Percentiles rank a stretch among this genome's conserved stretches.
phyloP scores from a whole-genome alignment of 2,329 filamentous ascomycete species.

The Fusarium sp. region DNA sequence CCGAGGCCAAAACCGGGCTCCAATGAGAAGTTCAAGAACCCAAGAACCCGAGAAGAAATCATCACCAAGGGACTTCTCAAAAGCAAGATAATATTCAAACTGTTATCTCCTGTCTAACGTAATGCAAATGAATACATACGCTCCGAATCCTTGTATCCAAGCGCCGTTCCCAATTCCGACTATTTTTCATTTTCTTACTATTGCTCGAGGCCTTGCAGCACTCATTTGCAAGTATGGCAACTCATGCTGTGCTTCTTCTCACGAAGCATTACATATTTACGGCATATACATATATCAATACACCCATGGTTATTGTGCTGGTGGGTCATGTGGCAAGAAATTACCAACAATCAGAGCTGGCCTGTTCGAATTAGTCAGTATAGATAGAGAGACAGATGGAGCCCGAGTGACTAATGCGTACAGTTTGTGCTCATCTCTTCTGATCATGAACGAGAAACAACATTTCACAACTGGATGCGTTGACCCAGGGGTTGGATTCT shows the following conservation, averaged over 20 bases:
- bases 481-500: conserved; percentile 77
- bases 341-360: conserved; percentile 96
- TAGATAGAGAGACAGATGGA: not conserved
- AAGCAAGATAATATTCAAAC: not conserved
- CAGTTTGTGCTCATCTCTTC: conserved; percentile 96
- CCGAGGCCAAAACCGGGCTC: not conserved
- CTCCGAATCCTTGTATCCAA: conserved; percentile 21
- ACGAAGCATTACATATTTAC: not conserved
- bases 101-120: conserved; percentile 29
- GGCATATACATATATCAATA: not conserved
- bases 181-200: conserved; percentile 21
- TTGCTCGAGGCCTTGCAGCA: conserved; percentile 1
- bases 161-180: conserved; percentile 21
- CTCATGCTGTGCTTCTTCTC: not conserved
- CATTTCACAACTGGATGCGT: conserved; percentile 83
- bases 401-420: conserved; percentile 59
- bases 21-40: not conserved
- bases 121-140: conserved; percentile 31
- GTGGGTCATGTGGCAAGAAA: conserved; percentile 85
- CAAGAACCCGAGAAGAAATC: not conserved
- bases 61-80: not conserved
- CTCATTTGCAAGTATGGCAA: not conserved
- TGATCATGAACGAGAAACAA: conserved; percentile 97
- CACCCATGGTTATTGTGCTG: conserved; percentile 33
- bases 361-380: conserved; percentile 60